These are phyloP conservation scores for Termitomyces heimii DNA, from an alignment of 768 basidiomycete species.

Conservation along the genomic window DNA sequence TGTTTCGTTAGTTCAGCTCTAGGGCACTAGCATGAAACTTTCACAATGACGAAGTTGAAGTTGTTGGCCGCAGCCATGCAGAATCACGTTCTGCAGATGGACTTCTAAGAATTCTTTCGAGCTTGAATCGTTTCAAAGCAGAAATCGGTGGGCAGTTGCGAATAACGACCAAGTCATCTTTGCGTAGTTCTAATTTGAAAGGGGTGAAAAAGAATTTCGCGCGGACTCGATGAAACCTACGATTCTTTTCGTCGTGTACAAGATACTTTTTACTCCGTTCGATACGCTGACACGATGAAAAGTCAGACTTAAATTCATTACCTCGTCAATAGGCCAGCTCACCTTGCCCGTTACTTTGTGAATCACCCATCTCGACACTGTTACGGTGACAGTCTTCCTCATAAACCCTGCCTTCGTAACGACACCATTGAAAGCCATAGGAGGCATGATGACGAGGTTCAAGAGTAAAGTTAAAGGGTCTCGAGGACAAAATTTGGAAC, in stretches of 20 bases:
- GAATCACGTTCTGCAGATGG: slow-evolving; percentile 56
- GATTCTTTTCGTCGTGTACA: slow-evolving; percentile 66
- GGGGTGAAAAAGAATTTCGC: slow-evolving; percentile 1
- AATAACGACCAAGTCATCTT: slow-evolving; percentile 69
- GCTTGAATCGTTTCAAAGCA: slow-evolving; percentile 68
- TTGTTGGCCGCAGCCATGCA: slow-evolving; percentile 7
- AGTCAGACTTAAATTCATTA: neutral
- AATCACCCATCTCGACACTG: slow-evolving; percentile 67
- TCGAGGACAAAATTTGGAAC: too few species aligned
- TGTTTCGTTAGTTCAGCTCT: neutral
- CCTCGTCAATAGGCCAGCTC: slow-evolving; percentile 8
- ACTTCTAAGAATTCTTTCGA: slow-evolving; percentile 63
- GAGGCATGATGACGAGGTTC: slow-evolving; percentile 49
- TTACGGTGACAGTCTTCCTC: slow-evolving; percentile 82
- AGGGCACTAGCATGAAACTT: neutral
- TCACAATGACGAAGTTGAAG: neutral
- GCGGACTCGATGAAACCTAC: slow-evolving; percentile 34
- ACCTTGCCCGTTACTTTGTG: slow-evolving; percentile 79
- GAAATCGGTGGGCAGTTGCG: slow-evolving; percentile 81
- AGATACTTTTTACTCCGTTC: slow-evolving; percentile 75
- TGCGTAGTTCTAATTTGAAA: slow-evolving; percentile 44
- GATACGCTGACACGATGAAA: slow-evolving; percentile 43
- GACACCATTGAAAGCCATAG: slow-evolving; percentile 66
- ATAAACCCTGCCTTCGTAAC: slow-evolving; percentile 81
- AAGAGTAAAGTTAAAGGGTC: neutral